Conservation (phyloP, 2,329 filamentous ascomycete species). For the Sarocladiaceae sp. region DNA sequence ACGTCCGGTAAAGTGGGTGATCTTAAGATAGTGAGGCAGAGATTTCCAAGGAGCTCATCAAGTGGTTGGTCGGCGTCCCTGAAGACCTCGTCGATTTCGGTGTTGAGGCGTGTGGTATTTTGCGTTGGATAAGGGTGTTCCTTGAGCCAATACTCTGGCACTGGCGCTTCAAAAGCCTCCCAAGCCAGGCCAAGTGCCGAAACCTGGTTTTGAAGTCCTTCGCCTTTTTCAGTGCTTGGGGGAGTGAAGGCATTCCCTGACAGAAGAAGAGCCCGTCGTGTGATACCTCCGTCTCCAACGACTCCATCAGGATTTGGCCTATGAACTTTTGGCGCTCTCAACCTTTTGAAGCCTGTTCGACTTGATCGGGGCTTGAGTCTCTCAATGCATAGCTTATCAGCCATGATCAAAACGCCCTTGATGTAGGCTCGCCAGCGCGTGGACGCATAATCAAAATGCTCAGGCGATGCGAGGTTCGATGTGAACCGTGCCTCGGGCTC, state of each 20-base stretch:
- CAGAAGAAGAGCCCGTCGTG: too few relatives aligned
- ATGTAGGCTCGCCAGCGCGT: background rate
- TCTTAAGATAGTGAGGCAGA: slow-evolving; percentile 64
- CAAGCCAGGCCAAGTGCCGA: background rate
- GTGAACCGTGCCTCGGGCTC: background rate
- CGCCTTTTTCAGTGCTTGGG: too few relatives aligned
- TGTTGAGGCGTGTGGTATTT: slow-evolving; percentile 25
- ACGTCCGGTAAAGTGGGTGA: slow-evolving; percentile 59
- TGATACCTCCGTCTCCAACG: background rate
- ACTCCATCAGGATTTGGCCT: background rate
- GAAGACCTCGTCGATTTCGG: slow-evolving; percentile 24
- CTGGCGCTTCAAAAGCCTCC: background rate
- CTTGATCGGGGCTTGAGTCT: background rate
- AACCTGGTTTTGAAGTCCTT: too few relatives aligned
- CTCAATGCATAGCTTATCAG: background rate
- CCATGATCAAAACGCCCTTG: background rate
- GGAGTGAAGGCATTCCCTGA: too few relatives aligned
- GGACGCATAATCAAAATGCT: background rate
- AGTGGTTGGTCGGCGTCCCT: slow-evolving; percentile 18
- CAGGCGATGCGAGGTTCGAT: too few relatives aligned
- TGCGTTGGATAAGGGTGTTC: background rate
- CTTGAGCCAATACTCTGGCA: background rate
- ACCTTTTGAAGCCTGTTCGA: background rate
- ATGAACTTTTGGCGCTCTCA: background rate
- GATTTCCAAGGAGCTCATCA: slow-evolving; percentile 31